Evolutionary conservation across 495 filamentous ascomycete species (phyloP), one percentile per base, ranked within the genome.

Genomic region (Hypoxylon crocopeplum): DNA sequence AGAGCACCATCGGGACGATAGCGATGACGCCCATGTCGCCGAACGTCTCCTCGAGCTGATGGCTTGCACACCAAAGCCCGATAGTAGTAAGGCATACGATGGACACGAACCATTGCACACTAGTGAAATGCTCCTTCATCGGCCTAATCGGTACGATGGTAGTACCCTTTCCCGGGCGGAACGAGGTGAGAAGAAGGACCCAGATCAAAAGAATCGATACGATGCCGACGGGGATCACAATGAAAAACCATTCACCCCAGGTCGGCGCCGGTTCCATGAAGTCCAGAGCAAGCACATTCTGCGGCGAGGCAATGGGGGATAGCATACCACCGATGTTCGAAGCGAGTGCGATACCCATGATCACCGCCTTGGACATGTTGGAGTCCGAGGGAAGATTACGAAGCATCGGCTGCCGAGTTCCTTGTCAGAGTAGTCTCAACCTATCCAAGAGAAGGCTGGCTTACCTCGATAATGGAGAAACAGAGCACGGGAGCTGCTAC

Each of bases 21-120:
- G 94, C 94, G 38, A 99, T 88, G 48, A 99, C 91, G 40, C 94
- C 94, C 94, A 99, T 99, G 69, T 99, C 92, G 24, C 94, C 94
- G 61, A 99, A 96, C 7, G 91, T 71, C 45, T 81, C 74, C 68
- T 97, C 90, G 8, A 99, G 82, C 66, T 93, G 88, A 75, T 97
- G 92, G 52, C 84, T 91, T 5, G 88, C 84, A 70, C 95, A 98
- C 94, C 94, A 99, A 7, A 99, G 81, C 0, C 77, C 79, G 56
- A 99, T 98, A 2, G 94, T 99, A 33, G 79, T 72, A n/a, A 98
- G 50, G 2, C 93, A 98, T 38, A 96, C 84, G 19, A 87, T 59
- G 42, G 84, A 86, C 69, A 99, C 93, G 72, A 98, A 99, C 82
- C 88, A 97, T 70, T 99, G 93, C 0, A 92, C 78, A 1, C 93